Percentiles rank a stretch among this genome's conserved stretches.
phyloP scores from a whole-genome alignment of 2,329 filamentous ascomycete genomes.

The Trichophaea hybrida region DNA sequence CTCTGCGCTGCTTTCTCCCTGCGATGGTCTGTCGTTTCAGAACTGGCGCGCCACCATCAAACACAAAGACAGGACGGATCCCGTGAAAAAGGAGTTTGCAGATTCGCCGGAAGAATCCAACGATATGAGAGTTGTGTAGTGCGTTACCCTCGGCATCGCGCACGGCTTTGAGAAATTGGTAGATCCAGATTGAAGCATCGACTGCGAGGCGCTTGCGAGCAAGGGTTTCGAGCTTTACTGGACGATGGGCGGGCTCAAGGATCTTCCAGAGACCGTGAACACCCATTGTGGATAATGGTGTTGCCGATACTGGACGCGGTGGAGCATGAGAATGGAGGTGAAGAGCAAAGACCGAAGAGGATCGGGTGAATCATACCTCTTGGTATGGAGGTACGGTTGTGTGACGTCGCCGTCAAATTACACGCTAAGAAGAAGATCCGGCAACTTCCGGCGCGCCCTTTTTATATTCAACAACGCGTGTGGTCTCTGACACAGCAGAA shows the following conservation, averaged over 20 bases:
- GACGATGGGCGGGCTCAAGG: slow-evolving; percentile 83
- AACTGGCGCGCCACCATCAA: slow-evolving; percentile 83
- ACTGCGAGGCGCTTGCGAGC: slow-evolving; percentile 94
- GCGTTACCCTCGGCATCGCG: slow-evolving; percentile 97
- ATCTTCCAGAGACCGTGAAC: slow-evolving; percentile 97
- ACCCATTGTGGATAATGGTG: slow-evolving; percentile 52
- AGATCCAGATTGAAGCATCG: slow-evolving; percentile 98
- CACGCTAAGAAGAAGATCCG: neutral
- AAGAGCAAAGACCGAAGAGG: neutral
- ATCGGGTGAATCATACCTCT: neutral
- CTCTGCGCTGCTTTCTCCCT: slow-evolving; percentile 60
- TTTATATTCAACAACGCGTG: too few species aligned
- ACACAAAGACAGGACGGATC: slow-evolving; percentile 92
- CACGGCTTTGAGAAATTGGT: slow-evolving; percentile 97
- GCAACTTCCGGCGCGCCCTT: too few species aligned
- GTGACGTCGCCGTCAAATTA: neutral
- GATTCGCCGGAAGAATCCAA: slow-evolving; percentile 95
- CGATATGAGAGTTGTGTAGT: slow-evolving; percentile 83
- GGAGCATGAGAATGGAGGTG: neutral
- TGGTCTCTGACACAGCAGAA: too few species aligned
- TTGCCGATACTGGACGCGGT: neutral
- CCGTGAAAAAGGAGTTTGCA: slow-evolving; percentile 96
- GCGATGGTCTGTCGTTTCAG: slow-evolving; percentile 86
- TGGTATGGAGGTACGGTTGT: neutral
- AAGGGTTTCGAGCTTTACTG: slow-evolving; percentile 88